phyloP scores from a whole-genome alignment of 345 rosid genomes.

The Pugionium cornutum region DNA sequence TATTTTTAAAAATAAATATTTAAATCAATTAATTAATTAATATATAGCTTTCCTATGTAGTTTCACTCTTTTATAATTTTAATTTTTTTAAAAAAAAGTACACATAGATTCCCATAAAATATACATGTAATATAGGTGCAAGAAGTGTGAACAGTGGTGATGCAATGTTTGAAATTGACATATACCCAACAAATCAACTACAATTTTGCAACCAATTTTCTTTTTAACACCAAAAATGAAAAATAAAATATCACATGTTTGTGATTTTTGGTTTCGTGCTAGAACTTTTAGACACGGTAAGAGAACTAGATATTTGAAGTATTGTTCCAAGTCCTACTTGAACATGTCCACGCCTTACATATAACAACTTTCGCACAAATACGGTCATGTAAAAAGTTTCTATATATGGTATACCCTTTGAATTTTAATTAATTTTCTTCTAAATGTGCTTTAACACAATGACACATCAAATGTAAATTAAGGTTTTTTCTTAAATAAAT shows the following conservation, averaged over 20 bases:
- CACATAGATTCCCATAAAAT: conserved; percentile 10
- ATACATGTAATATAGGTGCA: conserved; percentile 26
- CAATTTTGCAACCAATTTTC: conserved; percentile 22
- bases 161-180: conserved; percentile 37
- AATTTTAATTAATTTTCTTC: neutral
- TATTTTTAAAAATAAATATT: too few species aligned
- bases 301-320: too few species aligned
- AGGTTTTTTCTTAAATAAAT: neutral
- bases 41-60: too few species aligned
- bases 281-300: neutral
- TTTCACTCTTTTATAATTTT: too few species aligned
- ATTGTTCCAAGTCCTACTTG: too few species aligned
- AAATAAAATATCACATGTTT: conserved; percentile 29
- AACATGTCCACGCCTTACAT: neutral
- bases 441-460: neutral
- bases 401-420: neutral
- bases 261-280: conserved; percentile 3
- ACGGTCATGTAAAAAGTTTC: conserved; percentile 7
- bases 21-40: too few species aligned
- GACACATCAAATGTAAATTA: neutral
- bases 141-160: conserved; percentile 28
- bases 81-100: neutral
- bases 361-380: conserved; percentile 13
- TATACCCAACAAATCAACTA: conserved; percentile 27
- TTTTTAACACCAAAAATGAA: neutral